Evolutionary conservation across 2,329 filamentous ascomycete species (phyloP), one percentile per base, ranked within the genome.

Genomic region (Aspergillus awamori): DNA sequence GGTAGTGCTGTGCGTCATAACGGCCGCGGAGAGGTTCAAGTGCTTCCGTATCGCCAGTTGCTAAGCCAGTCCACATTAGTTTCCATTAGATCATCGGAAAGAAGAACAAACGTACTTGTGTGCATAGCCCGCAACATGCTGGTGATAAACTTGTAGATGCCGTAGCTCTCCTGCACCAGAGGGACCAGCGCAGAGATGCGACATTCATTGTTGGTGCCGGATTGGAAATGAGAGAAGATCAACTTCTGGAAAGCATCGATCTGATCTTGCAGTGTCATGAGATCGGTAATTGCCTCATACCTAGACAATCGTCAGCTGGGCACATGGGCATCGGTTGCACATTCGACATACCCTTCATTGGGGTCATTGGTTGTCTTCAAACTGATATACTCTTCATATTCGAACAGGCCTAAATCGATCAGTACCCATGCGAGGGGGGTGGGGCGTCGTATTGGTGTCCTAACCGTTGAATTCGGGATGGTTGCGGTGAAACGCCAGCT

Each of bases 81-180:
- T 17, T 26, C 7, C 24, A 24, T 39, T 51, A 13, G 15, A 20
- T 13, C 5, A 13, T 20, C 10, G 10, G 5, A 41, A 1, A 10
- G 24, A 5, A 28, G 17, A 11, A 13, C 24, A 24, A 2, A 15
- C 89, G 74, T 82, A 93, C 91, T 93, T 2, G 91, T 94, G 76
- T 99, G 94, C 93, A 99, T 97, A 15, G 95, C 95, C 59, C 95
- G 87, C 64, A 99, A 80, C 95, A 99, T 99, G 89, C 95, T 99
- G 0, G 95, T 99, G 67, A 97, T 93, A 76, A 99, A 99, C 79
- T 98, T 98, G 84, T 99, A 99, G 69, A 99, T 98, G 52, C 95
- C 95, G 78, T 98, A 99, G 76, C 93, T 98, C 81, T 99, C 95
- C 75, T 97, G 92, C 3, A 99, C 95, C 47, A 99, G 82, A 2